Percentiles rank a stretch among this genome's conserved stretches.
phyloP scores from a whole-genome alignment of 139 green algal genomes.

The Chlamydomonas incerta region DNA sequence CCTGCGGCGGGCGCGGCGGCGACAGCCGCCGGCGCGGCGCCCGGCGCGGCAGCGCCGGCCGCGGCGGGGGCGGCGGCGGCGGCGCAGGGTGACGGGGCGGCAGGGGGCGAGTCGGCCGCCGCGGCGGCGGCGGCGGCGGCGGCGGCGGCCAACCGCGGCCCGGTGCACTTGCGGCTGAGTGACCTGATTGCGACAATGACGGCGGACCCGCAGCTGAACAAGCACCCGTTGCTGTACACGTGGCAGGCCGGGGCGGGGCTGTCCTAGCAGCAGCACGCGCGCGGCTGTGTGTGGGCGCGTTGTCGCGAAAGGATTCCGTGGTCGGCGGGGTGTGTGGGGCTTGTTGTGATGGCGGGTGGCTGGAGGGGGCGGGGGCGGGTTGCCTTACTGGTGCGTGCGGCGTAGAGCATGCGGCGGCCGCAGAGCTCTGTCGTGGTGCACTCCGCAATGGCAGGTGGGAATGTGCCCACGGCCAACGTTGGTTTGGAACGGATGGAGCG shows the following conservation, averaged over 20 bases:
- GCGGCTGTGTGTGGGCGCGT: too few relatives aligned
- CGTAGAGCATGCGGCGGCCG: too few relatives aligned
- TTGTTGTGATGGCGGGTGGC: too few relatives aligned
- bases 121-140: background rate
- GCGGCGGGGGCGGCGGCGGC: background rate
- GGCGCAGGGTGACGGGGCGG: background rate
- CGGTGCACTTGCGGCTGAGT: background rate
- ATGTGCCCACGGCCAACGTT: too few relatives aligned
- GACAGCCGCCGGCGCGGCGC: background rate
- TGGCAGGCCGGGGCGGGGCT: background rate
- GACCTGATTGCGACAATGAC: constrained; percentile 25
- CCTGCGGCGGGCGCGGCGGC: background rate
- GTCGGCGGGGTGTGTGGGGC: too few relatives aligned
- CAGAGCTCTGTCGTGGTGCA: too few relatives aligned
- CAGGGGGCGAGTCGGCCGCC: background rate
- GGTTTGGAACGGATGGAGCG: too few relatives aligned
- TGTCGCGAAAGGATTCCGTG: too few relatives aligned
- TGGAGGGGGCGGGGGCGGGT: too few relatives aligned
- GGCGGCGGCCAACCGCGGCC: background rate
- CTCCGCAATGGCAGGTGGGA: too few relatives aligned
- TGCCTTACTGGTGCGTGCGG: too few relatives aligned
- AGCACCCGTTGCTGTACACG: constrained; percentile 37
- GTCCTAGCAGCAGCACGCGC: too few relatives aligned
- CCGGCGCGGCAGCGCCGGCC: background rate
- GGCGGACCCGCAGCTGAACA: constrained; percentile 9